These are phyloP conservation scores for Cornus controversa DNA, from an alignment of 148 eudicot genomes.

Conservation along the genomic window DNA sequence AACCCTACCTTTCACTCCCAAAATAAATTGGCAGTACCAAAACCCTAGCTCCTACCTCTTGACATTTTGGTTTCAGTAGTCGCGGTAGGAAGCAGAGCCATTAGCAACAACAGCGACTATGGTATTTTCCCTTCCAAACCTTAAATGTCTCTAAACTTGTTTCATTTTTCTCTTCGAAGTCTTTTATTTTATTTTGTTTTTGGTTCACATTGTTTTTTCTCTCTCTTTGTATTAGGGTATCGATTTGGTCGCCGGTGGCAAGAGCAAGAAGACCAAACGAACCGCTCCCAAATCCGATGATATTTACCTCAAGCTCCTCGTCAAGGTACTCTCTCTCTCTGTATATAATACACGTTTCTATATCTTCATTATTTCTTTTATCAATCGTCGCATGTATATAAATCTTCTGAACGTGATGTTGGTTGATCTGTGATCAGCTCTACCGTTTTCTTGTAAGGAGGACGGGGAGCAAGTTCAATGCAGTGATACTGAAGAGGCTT, in stretches of 20 bases:
- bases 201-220: not conserved
- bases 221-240: conserved; percentile 40
- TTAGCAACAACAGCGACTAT: conserved; percentile 1
- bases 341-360: too few species aligned
- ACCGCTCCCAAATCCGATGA: conserved; percentile 65
- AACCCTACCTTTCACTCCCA: not conserved
- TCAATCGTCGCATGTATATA: not conserved
- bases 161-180: not conserved
- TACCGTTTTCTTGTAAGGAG: conserved; percentile 86
- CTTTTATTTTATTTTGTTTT: not conserved
- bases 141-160: not conserved
- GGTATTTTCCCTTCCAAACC: conserved; percentile 1
- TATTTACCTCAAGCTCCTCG: conserved; percentile 63
- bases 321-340: conserved; percentile 38
- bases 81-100: not conserved
- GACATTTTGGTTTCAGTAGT: conserved; percentile 6
- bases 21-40: not conserved
- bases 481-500: conserved; percentile 72
- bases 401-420: not conserved
- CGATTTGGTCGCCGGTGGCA: conserved; percentile 70
- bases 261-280: conserved; percentile 61
- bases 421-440: conserved; percentile 39
- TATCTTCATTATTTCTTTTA: too few species aligned
- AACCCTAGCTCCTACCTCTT: not conserved
- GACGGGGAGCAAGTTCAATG: conserved; percentile 89